Conservation (phyloP, 345 rosid genomes). For the Brassica incana region DNA sequence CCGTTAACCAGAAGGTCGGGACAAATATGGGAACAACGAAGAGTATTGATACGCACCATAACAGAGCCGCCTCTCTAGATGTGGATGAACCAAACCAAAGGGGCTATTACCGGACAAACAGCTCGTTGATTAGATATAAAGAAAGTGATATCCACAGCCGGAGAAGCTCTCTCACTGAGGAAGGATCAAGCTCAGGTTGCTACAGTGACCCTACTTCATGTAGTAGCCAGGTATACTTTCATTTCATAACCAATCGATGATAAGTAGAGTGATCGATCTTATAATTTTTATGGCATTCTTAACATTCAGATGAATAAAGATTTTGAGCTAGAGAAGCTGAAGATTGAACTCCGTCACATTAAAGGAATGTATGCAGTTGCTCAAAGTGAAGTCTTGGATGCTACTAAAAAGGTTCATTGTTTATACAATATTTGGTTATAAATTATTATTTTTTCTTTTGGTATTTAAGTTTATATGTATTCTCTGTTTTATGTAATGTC, state of each 20-base stretch:
- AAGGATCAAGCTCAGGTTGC: slow-evolving; percentile 50
- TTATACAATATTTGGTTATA: not conserved
- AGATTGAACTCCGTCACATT: slow-evolving; percentile 76
- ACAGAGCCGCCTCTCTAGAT: slow-evolving; percentile 49
- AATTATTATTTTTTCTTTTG: not conserved
- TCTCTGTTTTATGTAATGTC: not conserved
- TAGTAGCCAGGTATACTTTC: slow-evolving; percentile 51
- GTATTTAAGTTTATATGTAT: not conserved
- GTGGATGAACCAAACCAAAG: slow-evolving; percentile 45
- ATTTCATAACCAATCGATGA: not conserved
- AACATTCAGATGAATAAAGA: slow-evolving; percentile 49
- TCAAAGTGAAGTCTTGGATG: slow-evolving; percentile 73
- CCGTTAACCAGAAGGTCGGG: slow-evolving; percentile 47
- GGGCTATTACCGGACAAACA: slow-evolving; percentile 36
- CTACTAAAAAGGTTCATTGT: slow-evolving; percentile 72
- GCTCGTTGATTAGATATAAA: slow-evolving; percentile 42
- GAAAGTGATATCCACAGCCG: slow-evolving; percentile 45
- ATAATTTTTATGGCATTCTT: not conserved
- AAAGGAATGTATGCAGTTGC: slow-evolving; percentile 77
- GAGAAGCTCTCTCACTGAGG: slow-evolving; percentile 48
- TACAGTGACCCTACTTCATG: slow-evolving; percentile 46
- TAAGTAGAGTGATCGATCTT: not conserved
- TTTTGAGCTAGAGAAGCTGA: slow-evolving; percentile 86
- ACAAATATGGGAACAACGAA: slow-evolving; percentile 40
- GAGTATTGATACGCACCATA: slow-evolving; percentile 44